These are phyloP conservation scores for Heterobasidion parviporum DNA, from an alignment of 1,284 basidiomycete species.

Conservation along the genomic window DNA sequence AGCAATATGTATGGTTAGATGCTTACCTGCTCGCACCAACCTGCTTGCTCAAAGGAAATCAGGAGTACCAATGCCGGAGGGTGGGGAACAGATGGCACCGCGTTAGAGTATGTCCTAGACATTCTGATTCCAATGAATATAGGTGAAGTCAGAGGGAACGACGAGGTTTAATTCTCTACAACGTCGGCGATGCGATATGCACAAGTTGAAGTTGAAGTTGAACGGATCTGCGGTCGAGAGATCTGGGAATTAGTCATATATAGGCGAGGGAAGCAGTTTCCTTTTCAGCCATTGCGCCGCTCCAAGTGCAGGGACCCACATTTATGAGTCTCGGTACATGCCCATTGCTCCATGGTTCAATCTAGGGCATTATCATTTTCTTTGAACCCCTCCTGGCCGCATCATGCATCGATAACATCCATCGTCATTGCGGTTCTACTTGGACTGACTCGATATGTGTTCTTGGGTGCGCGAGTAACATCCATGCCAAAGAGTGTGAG, in stretches of 20 bases:
- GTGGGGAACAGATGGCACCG: constrained; percentile 9
- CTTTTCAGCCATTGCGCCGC: too few species aligned
- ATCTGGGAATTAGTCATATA: too few species aligned
- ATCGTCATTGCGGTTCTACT: constrained; percentile 29
- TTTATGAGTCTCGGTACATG: background rate
- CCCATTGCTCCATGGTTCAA: constrained; percentile 6
- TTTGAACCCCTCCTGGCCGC: constrained; percentile 47
- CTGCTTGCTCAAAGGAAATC: constrained; percentile 10
- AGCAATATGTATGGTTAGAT: background rate
- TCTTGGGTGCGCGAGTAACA: constrained; percentile 36
- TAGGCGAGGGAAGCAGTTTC: too few species aligned
- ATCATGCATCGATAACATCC: constrained; percentile 36
- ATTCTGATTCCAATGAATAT: constrained; percentile 1
- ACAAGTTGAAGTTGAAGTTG: too few species aligned
- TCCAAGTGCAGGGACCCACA: too few species aligned
- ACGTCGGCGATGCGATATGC: too few species aligned
- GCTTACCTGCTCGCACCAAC: constrained; percentile 33
- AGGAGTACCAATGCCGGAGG: constrained; percentile 11
- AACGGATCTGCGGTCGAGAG: too few species aligned
- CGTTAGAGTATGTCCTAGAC: constrained; percentile 8
- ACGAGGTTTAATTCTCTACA: too few species aligned
- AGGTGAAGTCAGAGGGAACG: too few species aligned
- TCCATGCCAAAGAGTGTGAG: background rate
- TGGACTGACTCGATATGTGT: constrained; percentile 35
- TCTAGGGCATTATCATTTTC: constrained; percentile 21